A percentile compares a stretch with the other conserved stretches of the same genome.
Conservation (phyloP, 805 yeast genomes). For the Yarrowia sp. region DNA sequence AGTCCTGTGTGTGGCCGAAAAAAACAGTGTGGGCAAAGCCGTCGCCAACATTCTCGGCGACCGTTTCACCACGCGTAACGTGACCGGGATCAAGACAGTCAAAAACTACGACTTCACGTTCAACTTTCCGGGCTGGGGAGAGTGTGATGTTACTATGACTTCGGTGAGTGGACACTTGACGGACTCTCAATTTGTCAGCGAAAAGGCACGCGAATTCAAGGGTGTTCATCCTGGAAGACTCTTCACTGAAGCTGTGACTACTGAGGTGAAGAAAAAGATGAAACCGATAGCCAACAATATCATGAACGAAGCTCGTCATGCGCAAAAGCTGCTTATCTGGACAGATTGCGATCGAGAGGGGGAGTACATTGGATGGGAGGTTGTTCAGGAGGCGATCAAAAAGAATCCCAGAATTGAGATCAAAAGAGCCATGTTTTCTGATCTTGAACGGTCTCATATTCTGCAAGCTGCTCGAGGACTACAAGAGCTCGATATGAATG, state of each 20-base stretch:
- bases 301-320: constrained; percentile 55
- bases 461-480: constrained; percentile 73
- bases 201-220: constrained; percentile 32
- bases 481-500: constrained; percentile 55
- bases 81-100: constrained; percentile 55
- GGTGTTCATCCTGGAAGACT: constrained; percentile 57
- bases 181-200: constrained; percentile 54
- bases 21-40: constrained; percentile 88
- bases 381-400: constrained; percentile 63
- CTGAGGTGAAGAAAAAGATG: constrained; percentile 44
- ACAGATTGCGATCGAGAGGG: constrained; percentile 99
- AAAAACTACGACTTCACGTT: constrained; percentile 77
- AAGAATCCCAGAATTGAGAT: constrained; percentile 51
- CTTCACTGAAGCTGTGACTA: constrained; percentile 66
- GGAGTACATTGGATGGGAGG: constrained; percentile 85
- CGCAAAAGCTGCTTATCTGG: constrained; percentile 82
- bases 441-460: constrained; percentile 73
- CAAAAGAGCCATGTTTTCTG: constrained; percentile 83
- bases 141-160: constrained; percentile 83
- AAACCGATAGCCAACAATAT: constrained; percentile 63
- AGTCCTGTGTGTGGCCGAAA: constrained; percentile 93
- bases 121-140: constrained; percentile 61
- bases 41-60: constrained; percentile 76
- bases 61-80: constrained; percentile 48
- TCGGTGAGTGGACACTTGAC: constrained; percentile 86